Conservation (phyloP, 495 filamentous ascomycete species). For the Immersiella caudata region DNA sequence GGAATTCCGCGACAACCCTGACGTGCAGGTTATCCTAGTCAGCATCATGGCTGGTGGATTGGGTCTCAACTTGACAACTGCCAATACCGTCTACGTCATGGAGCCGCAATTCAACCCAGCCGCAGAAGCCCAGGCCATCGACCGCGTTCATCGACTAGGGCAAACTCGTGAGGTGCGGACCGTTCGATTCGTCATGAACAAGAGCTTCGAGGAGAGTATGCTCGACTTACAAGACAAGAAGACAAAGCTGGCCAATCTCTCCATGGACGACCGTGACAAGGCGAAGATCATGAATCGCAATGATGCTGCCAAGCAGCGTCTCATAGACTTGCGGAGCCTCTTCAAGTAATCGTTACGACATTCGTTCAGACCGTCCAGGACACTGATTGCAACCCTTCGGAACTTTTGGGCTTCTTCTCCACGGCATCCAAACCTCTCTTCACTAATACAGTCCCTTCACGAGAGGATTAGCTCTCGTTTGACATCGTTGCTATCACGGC, state of each 20-base stretch:
- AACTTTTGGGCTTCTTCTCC: too few relatives aligned
- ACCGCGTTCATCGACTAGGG: constrained; percentile 90
- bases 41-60: constrained; percentile 92
- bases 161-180: constrained; percentile 83
- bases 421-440: too few relatives aligned
- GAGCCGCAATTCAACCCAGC: constrained; percentile 97
- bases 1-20: constrained; percentile 70
- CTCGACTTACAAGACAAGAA: constrained; percentile 87
- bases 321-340: constrained; percentile 79
- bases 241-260: constrained; percentile 80
- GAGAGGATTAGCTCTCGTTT: too few relatives aligned
- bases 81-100: constrained; percentile 90
- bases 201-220: constrained; percentile 94
- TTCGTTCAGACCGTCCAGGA: neutral
- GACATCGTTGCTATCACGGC: too few relatives aligned
- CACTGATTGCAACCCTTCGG: neutral
- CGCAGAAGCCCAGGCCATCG: constrained; percentile 89
- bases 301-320: constrained; percentile 72
- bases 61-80: constrained; percentile 86
- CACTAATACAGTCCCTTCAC: too few relatives aligned
- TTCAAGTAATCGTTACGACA: constrained; percentile 62
- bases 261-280: constrained; percentile 64
- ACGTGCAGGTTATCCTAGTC: constrained; percentile 78
- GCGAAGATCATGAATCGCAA: constrained; percentile 65
- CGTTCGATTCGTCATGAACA: constrained; percentile 81